Evolutionary conservation across 176 grass and related monocot genomes (phyloP).

Genomic region (Echinochloa phyllopogon): DNA sequence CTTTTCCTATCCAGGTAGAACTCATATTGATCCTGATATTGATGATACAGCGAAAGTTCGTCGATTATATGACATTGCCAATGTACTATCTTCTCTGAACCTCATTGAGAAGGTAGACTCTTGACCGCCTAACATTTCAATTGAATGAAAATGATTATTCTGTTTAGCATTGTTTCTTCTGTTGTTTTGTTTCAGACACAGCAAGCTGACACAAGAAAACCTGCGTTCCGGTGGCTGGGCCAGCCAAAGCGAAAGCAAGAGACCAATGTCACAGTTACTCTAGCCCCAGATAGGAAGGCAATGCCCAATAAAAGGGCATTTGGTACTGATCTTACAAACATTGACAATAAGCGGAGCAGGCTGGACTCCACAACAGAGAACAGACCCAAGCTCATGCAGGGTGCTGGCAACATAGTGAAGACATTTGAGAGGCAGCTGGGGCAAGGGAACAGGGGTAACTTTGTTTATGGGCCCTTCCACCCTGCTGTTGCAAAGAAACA

Average conservation of each 20-base stretch:
- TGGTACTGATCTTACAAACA: conserved; percentile 86
- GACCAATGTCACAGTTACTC: conserved; percentile 28
- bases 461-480: conserved; percentile 90
- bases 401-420: conserved; percentile 48
- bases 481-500: conserved; percentile 59
- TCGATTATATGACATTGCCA: conserved; percentile 91
- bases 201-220: conserved; percentile 77
- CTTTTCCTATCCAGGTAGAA: conserved; percentile 21
- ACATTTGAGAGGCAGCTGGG: conserved; percentile 51
- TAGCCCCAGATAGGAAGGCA: conserved; percentile 31
- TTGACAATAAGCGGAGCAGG: conserved; percentile 60
- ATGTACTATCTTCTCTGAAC: conserved; percentile 85
- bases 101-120: conserved; percentile 88
- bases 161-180: conserved; percentile 9
- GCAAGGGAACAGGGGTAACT: conserved; percentile 51
- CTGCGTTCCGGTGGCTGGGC: conserved; percentile 92
- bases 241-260: conserved; percentile 49
- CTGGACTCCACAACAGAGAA: conserved; percentile 38
- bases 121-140: background rate
- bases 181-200: conserved; percentile 63
- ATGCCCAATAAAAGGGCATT: conserved; percentile 73
- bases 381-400: conserved; percentile 40
- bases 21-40: conserved; percentile 21
- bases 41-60: conserved; percentile 75
- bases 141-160: conserved; percentile 1